A percentile compares a stretch with the other conserved stretches of the same genome.
Evolutionary conservation across 768 basidiomycete genomes (phyloP).

Genomic region (Lactifluus hygrophoroides): DNA sequence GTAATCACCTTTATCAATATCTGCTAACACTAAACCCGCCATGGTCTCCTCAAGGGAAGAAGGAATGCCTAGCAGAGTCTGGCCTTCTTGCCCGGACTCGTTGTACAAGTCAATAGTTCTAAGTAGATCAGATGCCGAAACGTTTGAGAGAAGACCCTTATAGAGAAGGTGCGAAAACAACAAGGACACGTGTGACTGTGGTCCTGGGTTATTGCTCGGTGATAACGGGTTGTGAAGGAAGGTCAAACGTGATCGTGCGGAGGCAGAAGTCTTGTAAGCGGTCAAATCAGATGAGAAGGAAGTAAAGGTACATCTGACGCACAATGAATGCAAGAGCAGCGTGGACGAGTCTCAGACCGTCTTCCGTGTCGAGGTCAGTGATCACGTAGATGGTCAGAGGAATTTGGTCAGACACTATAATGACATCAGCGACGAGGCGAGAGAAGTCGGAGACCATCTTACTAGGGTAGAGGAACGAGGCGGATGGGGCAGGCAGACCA

Average conservation of each 20-base stretch:
- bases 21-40: constrained; percentile 28
- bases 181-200: constrained; percentile 32
- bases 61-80: constrained; percentile 32
- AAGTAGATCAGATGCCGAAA: constrained; percentile 34
- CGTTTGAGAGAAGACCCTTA: constrained; percentile 32
- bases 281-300: constrained; percentile 4
- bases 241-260: constrained; percentile 49
- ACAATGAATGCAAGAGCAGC: constrained; percentile 64
- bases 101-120: constrained; percentile 30
- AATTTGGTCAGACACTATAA: constrained; percentile 21
- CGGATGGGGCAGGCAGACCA: constrained; percentile 34
- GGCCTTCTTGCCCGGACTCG: constrained; percentile 25
- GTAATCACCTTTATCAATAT: constrained; percentile 32
- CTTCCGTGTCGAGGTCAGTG: constrained; percentile 64
- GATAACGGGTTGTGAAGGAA: constrained; percentile 66
- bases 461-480: constrained; percentile 61
- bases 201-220: constrained; percentile 16
- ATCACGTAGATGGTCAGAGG: constrained; percentile 55
- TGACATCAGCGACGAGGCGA: constrained; percentile 23
- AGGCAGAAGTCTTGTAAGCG: constrained; percentile 30
- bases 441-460: constrained; percentile 21
- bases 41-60: constrained; percentile 29
- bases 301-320: constrained; percentile 20
- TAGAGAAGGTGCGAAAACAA: constrained; percentile 44
- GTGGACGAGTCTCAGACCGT: constrained; percentile 49